Evolutionary conservation across 768 basidiomycete genomes (phyloP), one percentile per base, ranked within the genome.

Genomic region (Gymnopilus junonius): DNA sequence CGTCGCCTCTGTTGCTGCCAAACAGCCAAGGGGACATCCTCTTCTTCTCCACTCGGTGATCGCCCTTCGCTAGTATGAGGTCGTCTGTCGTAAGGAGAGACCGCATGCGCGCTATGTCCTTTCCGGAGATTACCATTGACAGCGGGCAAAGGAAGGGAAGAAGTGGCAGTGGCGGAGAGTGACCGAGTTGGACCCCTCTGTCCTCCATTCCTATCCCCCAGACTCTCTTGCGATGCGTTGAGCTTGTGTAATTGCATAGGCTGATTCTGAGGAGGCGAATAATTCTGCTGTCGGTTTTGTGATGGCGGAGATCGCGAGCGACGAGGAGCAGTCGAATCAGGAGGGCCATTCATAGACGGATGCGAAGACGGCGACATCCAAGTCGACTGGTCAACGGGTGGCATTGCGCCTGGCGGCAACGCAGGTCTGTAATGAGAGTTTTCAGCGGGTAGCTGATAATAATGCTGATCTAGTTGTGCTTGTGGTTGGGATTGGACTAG

Each of bases 21-120:
- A 59, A 92, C 74, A 20, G 93, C 91, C 51, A 94, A 79, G 20
- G 92, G 92, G 39, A 92, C 77, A 70, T 94, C 92, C 71, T 94
- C 92, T 70, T 93, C 92, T 70, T 92, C 90, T 27, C 78, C 78
- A 42, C 68, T 76, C 20, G 65, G 69, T 27, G 73, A 68, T 37
- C 67, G 70, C n/a, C 75, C 73, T 56, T 83, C 80, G 55, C 79
- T 77, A 29, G 79, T 77, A 68, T 79, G 79, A 40, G 81, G 80
- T 65, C 81, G 78, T 62, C 73, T 70, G 17, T 75, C 77, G 58
- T 79, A 74, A 21, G 81, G 71, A 20, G 77, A 65, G 10, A 83
- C 79, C 17, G 88, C 90, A 72, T 88, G 84, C n/a, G 85, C 85
- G 68, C 89, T 92, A 58, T 77, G 73, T 15, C 83, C 86, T 73